Base-by-base conservation (phyloP, 1,284 basidiomycete species). In the Pterula multifida region DNA sequence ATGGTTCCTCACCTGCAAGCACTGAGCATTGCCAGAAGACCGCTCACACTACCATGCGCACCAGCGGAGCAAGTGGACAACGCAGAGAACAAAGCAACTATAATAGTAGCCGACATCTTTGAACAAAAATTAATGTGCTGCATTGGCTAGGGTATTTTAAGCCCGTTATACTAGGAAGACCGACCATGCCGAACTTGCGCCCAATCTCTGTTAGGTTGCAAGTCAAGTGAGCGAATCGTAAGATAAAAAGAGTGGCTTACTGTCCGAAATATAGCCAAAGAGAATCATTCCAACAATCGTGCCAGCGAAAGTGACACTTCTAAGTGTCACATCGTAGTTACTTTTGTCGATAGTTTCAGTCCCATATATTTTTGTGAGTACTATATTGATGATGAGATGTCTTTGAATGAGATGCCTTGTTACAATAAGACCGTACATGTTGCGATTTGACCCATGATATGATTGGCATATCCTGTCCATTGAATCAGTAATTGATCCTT, bases 41-140 rank as follows among this genome's bases (percentile, higher is more conserved):
- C 89, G 19, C 68, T 63, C 26, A 85, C 61, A 54, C 80, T 86
- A 17, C 80, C 78, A 57, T 87, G 70, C 1, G 85, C 85, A 26
- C 92, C 91, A 52, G 80, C 76, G 2, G 91, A 91, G 4, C 85
- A 88, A 1, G 92, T 89, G 28, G 85, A 85, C 22, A 96, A 75
- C 17, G 68, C 75, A 12, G 88, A 85, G 65, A 93, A 93, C 22
- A 93, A 61, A 13, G 80, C 78, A 49, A 93, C 84, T 55, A 90
- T 89, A 21, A 68, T 78, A 1, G 85, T 79, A 3, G 88, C 88
- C 26, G 77, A 60, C 79, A 90, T 85, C 82, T 86, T 54, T 32
- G 47, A 51, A 32, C 23, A n/a, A 11, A 9, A 35, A 35, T 9
- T 9, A 35, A 35, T 35, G 11, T n/a, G n/a, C n/a, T n/a, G n/a